A percentile compares a stretch with the other conserved stretches of the same genome.
phyloP scores from a whole-genome alignment of 768 basidiomycete genomes.

The Amanita fuliginea region DNA sequence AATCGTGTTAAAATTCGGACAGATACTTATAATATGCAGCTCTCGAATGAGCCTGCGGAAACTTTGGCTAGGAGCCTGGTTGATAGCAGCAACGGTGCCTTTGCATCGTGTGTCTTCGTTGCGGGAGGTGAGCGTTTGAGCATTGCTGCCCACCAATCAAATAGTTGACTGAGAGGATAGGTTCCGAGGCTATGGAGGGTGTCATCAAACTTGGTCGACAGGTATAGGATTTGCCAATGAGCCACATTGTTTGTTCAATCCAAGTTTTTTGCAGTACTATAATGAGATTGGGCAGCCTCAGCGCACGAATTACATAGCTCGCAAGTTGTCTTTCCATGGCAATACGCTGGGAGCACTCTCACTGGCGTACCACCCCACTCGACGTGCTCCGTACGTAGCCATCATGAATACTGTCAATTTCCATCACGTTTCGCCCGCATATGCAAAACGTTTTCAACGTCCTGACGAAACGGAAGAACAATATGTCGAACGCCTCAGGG shows the following conservation, averaged over 20 bases:
- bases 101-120: slow-evolving; percentile 58
- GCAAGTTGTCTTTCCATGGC: slow-evolving; percentile 75
- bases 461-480: slow-evolving; percentile 63
- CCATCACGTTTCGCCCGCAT: slow-evolving; percentile 84
- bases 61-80: slow-evolving; percentile 60
- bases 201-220: slow-evolving; percentile 77
- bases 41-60: slow-evolving; percentile 75
- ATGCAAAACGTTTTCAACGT: slow-evolving; percentile 67
- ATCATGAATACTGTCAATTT: slow-evolving; percentile 57
- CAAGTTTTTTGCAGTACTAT: slow-evolving; percentile 41
- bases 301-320: slow-evolving; percentile 70
- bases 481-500: slow-evolving; percentile 66
- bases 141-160: background rate
- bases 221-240: slow-evolving; percentile 22
- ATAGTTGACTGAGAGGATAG: slow-evolving; percentile 22
- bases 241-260: slow-evolving; percentile 1
- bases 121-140: slow-evolving; percentile 54
- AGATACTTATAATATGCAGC: slow-evolving; percentile 86
- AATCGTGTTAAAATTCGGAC: background rate
- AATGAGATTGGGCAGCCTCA: slow-evolving; percentile 57
- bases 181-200: slow-evolving; percentile 84
- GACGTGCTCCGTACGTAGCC: slow-evolving; percentile 57
- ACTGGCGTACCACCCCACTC: slow-evolving; percentile 52
- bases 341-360: slow-evolving; percentile 68
- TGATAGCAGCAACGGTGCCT: slow-evolving; percentile 60